Conservation (phyloP, 257 asterid genomes). For the Nicotiana tomentosiformis region DNA sequence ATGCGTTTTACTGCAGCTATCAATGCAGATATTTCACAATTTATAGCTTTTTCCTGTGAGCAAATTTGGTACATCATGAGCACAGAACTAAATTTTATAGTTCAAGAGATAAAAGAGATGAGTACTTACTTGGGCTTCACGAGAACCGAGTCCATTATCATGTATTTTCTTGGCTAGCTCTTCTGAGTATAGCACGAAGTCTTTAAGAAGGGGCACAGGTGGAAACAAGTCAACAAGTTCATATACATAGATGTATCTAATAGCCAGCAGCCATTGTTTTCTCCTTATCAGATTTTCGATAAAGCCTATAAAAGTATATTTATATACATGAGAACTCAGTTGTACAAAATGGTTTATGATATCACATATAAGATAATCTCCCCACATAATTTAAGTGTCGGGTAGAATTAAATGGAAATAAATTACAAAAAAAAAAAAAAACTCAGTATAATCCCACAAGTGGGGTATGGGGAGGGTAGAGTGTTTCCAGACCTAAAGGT, state of each 20-base stretch:
- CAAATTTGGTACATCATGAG: not conserved
- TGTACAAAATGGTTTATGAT: too few species aligned
- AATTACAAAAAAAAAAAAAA: too few species aligned
- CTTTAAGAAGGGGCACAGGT: conserved; percentile 1
- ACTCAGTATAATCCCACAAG: too few species aligned
- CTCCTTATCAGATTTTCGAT: not conserved
- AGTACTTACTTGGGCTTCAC: not conserved
- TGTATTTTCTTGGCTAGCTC: not conserved
- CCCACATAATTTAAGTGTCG: too few species aligned
- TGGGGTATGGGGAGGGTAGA: too few species aligned
- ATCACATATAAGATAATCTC: too few species aligned
- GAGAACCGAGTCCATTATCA: not conserved
- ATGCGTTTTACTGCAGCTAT: conserved; percentile 6
- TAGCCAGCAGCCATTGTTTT: conserved; percentile 6
- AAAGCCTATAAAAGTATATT: not conserved
- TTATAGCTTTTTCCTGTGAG: not conserved
- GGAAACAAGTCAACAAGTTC: conserved; percentile 11
- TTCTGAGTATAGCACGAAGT: not conserved
- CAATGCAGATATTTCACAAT: conserved; percentile 4
- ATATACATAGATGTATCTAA: conserved; percentile 8
- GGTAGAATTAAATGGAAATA: too few species aligned
- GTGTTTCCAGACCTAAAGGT: too few species aligned
- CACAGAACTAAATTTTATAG: not conserved
- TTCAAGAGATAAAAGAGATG: not conserved
- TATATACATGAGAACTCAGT: too few species aligned